A percentile compares a stretch with the other conserved stretches of the same genome.
phyloP scores from a whole-genome alignment of 108 stramenopile species.

The Asterionellopsis glacialis region DNA sequence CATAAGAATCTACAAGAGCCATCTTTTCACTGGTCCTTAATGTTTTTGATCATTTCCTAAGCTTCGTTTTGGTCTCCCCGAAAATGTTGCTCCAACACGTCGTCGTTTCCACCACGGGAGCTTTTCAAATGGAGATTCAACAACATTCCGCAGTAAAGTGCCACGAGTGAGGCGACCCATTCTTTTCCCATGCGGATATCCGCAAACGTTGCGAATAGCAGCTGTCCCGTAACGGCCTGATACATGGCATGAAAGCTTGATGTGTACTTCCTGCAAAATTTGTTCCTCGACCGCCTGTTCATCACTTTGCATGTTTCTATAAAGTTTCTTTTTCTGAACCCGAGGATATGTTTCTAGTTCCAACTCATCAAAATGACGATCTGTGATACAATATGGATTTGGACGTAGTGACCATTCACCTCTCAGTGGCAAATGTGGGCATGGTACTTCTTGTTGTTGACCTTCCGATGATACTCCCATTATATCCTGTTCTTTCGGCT shows the following conservation, averaged over 20 bases:
- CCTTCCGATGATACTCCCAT: neutral
- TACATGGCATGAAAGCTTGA: neutral
- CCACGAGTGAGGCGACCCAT: conserved; percentile 4
- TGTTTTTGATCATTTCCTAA: neutral
- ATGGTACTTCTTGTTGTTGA: too few relatives aligned
- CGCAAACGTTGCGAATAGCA: neutral
- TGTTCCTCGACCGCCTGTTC: neutral
- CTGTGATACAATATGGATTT: conserved; percentile 84
- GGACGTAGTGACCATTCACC: conserved; percentile 59
- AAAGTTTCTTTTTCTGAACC: conserved; percentile 1
- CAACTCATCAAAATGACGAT: conserved; percentile 68
- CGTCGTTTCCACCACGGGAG: conserved; percentile 4
- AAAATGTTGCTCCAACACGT: conserved; percentile 2
- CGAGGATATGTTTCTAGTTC: conserved; percentile 54
- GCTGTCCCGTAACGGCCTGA: conserved; percentile 3
- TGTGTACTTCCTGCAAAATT: neutral
- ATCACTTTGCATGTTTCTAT: too few relatives aligned
- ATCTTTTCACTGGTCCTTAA: neutral
- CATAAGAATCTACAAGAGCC: too few relatives aligned
- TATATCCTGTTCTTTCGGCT: conserved; percentile 1
- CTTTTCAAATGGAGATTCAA: neutral
- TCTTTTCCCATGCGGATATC: neutral
- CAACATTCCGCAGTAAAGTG: neutral
- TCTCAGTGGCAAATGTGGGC: conserved; percentile 13
- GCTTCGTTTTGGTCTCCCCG: neutral